phyloP scores from a whole-genome alignment of 2,329 filamentous ascomycete species.

The Botrytis aclada region DNA sequence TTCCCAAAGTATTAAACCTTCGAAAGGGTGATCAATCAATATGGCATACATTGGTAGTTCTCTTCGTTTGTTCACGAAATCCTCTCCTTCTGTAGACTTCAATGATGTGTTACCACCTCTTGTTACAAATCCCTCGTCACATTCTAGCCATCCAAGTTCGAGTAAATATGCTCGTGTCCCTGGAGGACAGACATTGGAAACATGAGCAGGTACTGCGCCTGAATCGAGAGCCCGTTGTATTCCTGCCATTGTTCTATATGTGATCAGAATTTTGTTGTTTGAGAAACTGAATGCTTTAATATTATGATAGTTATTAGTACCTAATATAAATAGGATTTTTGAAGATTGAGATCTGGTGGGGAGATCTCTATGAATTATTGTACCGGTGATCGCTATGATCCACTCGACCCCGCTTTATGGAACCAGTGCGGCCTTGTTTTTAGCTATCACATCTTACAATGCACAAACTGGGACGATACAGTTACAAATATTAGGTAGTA shows the following conservation, averaged over 20 bases:
- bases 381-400: neutral
- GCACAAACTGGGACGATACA: neutral
- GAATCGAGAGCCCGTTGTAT: conserved; percentile 30
- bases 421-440: neutral
- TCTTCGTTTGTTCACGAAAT: conserved; percentile 31
- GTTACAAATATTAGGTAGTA: neutral
- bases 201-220: conserved; percentile 28
- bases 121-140: conserved; percentile 45
- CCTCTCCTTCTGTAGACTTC: conserved; percentile 25
- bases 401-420: neutral
- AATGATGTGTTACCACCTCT: conserved; percentile 31
- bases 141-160: conserved; percentile 45
- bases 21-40: conserved; percentile 33
- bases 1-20: conserved; percentile 32
- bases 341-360: neutral
- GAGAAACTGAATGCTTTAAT: neutral
- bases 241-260: conserved; percentile 25
- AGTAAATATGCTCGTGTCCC: conserved; percentile 49
- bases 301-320: neutral
- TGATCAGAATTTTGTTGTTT: neutral
- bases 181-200: conserved; percentile 39
- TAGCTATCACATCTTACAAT: neutral
- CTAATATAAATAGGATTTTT: neutral
- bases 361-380: neutral
- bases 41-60: conserved; percentile 32